These are phyloP conservation scores for Microsporum canis DNA, from an alignment of 2,329 filamentous ascomycete genomes.

Conservation along the genomic window DNA sequence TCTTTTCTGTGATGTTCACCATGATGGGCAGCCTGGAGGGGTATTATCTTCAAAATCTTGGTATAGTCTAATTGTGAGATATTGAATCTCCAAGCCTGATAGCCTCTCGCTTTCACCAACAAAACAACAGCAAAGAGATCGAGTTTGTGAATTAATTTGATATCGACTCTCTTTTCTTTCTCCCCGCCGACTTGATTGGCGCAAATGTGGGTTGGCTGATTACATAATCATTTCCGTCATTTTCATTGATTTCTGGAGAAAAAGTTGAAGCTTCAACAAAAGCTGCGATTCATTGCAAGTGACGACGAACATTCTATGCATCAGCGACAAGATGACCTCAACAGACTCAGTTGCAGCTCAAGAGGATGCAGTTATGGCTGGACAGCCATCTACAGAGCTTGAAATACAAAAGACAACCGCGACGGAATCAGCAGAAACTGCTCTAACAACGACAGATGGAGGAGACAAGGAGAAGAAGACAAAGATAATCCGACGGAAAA, in stretches of 20 bases:
- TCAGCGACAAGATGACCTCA: slow-evolving; percentile 8
- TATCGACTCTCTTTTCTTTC: not conserved
- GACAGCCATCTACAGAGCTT: not conserved
- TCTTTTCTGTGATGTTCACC: slow-evolving; percentile 99
- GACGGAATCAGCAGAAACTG: slow-evolving; percentile 14
- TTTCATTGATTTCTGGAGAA: not conserved
- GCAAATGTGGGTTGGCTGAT: slow-evolving; percentile 1
- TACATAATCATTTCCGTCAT: not conserved
- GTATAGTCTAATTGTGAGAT: not conserved
- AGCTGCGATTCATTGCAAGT: not conserved
- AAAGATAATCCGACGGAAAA: slow-evolving; percentile 84
- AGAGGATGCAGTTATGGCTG: not conserved
- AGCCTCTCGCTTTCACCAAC: not conserved
- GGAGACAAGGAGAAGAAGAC: slow-evolving; percentile 47
- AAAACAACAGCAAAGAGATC: not conserved
- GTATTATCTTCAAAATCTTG: not conserved
- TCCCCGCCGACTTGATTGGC: slow-evolving; percentile 4
- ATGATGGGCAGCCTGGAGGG: slow-evolving; percentile 42
- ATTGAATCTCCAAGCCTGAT: not conserved
- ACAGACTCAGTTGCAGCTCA: slow-evolving; percentile 9
- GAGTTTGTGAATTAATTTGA: not conserved
- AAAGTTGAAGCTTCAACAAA: not conserved
- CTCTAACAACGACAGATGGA: slow-evolving; percentile 23
- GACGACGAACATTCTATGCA: not conserved
- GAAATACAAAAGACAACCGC: slow-evolving; percentile 6